Percentiles rank a stretch among this genome's conserved stretches.
These are phyloP conservation scores for Trichoderma sp. DNA, from an alignment of 2,329 filamentous ascomycete genomes.

Conservation along the genomic window DNA sequence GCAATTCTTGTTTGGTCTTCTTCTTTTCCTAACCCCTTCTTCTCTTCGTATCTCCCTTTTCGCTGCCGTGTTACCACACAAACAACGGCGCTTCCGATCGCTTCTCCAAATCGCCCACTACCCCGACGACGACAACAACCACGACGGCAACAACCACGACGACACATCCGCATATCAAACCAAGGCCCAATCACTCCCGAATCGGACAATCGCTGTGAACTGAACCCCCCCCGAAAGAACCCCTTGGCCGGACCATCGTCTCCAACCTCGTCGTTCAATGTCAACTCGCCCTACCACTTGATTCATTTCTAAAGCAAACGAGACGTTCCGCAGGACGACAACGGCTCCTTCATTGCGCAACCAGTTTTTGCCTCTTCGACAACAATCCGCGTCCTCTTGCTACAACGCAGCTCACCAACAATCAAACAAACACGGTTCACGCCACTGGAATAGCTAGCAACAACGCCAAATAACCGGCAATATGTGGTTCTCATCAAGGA, in stretches of 20 bases:
- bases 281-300: background rate
- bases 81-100: constrained; percentile 13
- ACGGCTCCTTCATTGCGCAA: constrained; percentile 18
- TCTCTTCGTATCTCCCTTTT: constrained; percentile 9
- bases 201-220: background rate
- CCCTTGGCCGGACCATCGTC: constrained; percentile 18
- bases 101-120: background rate
- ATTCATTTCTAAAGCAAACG: constrained; percentile 6
- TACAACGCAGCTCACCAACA: background rate
- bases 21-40: background rate
- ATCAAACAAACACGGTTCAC: too few relatives aligned
- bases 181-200: background rate
- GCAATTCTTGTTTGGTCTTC: background rate
- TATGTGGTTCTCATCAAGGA: constrained; percentile 22
- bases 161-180: background rate
- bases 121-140: background rate
- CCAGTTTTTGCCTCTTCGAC: background rate
- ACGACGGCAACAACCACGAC: background rate
- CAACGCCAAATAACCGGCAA: background rate
- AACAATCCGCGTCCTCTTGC: background rate
- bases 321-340: constrained; percentile 24
- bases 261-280: background rate
- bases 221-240: background rate
- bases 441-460: background rate
- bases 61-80: background rate